Evolutionary conservation across 1,284 basidiomycete species (phyloP), one percentile per base, ranked within the genome.

Genomic region (Sporisorium exsertum): DNA sequence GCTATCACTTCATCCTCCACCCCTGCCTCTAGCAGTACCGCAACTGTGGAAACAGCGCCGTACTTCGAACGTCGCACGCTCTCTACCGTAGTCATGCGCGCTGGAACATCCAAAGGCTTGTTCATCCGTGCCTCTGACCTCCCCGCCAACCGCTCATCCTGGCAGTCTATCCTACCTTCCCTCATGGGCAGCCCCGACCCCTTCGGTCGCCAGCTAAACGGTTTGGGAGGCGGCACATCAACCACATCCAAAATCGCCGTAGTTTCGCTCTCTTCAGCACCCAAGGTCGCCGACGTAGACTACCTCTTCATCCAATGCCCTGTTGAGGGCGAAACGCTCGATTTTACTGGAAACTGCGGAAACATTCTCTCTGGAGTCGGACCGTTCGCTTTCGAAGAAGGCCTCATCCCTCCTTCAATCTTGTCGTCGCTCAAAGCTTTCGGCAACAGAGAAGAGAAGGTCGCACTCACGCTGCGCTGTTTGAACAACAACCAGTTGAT

Each of bases 101-200:
- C 92, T 1, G 92, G 92, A 1, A 93, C 92, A 0, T 93, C 91
- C 22, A 92, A 93, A 79, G 92, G 92, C 6, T 88, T 93, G 50
- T 92, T 91, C 79, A 78, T 94, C 42, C 87, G 88, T 91, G 8
- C 92, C 90, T 20, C 53, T 9, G 56, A 52, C 16, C 59, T 81
- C 18, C 78, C 80, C 2, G 50, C 72, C n/a, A 75, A 46, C 26
- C 76, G 20, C 60, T 64, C 43, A 42, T 18, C 29, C 6, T 61
- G 59, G 59, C 50, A 53, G 24, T 18, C 33, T 18, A 61, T 61
- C 26, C 22, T 61, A 22, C 59, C 59, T 16, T 32, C 59, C 20
- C 26, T 61, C 51, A 61, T 93, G 91, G 93, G 93, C 22, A 92
- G 91, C 5, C 93, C 93, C 0, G 93, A 94, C 80, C 88, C 91